Evolutionary conservation across 352 stramenopile species (phyloP).

Genomic region (Pythium plurisporium): DNA sequence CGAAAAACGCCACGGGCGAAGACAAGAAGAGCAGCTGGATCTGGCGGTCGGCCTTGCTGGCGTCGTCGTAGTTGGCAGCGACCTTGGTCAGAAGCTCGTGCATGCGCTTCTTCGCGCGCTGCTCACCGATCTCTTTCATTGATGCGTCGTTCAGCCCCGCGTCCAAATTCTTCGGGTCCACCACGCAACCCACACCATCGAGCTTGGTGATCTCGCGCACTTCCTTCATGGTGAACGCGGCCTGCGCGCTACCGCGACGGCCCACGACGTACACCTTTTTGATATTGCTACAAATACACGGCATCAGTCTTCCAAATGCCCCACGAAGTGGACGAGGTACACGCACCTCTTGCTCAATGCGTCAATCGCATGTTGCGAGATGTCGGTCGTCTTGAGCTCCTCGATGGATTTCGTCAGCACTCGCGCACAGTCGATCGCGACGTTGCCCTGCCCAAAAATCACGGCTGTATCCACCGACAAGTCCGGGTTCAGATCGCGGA

Average conservation of each 20-base stretch:
- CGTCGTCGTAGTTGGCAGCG: constrained; percentile 31
- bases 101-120: constrained; percentile 83
- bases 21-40: constrained; percentile 91
- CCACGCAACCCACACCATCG: constrained; percentile 70
- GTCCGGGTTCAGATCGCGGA: constrained; percentile 77
- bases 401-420: constrained; percentile 91
- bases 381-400: constrained; percentile 91
- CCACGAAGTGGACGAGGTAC: neutral
- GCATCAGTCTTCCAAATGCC: neutral
- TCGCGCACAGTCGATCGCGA: constrained; percentile 95
- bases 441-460: constrained; percentile 97
- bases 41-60: constrained; percentile 29
- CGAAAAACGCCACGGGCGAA: constrained; percentile 73
- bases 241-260: constrained; percentile 93
- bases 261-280: constrained; percentile 91
- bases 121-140: constrained; percentile 81
- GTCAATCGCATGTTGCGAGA: constrained; percentile 86
- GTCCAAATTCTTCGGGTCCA: constrained; percentile 88
- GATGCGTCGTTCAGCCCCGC: constrained; percentile 79
- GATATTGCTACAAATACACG: constrained; percentile 35
- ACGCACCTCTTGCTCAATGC: constrained; percentile 51
- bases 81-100: constrained; percentile 74
- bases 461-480: constrained; percentile 76
- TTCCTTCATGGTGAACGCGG: constrained; percentile 98
- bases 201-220: constrained; percentile 88